Conservation (phyloP, 2,329 filamentous ascomycete genomes). For the Pseudogymnoascus sp. region DNA sequence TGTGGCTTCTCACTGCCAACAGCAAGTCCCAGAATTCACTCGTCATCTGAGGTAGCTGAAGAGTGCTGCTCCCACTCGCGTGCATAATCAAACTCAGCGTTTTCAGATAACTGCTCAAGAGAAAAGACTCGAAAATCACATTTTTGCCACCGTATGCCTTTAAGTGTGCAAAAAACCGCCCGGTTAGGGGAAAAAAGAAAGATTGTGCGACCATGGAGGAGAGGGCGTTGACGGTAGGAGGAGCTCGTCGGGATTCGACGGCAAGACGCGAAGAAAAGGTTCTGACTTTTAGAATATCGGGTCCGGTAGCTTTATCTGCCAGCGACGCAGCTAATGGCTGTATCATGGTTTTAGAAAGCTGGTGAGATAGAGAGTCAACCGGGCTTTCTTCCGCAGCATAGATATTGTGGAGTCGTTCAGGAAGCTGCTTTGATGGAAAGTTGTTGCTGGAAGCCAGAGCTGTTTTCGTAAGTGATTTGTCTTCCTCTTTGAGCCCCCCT, state of each 20-base stretch:
- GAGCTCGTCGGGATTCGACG: slow-evolving; percentile 49
- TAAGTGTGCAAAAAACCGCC: slow-evolving; percentile 63
- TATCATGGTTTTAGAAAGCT: slow-evolving; percentile 65
- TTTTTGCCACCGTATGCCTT: slow-evolving; percentile 48
- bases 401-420: slow-evolving; percentile 63
- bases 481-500: slow-evolving; percentile 58
- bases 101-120: slow-evolving; percentile 75
- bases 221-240: slow-evolving; percentile 66
- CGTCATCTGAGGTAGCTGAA: slow-evolving; percentile 72
- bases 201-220: slow-evolving; percentile 65
- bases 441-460: slow-evolving; percentile 38
- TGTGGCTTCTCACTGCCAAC: slow-evolving; percentile 57
- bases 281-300: slow-evolving; percentile 78
- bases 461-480: slow-evolving; percentile 27
- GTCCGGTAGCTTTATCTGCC: slow-evolving; percentile 71
- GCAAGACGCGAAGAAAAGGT: slow-evolving; percentile 77
- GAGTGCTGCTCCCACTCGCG: slow-evolving; percentile 71
- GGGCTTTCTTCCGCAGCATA: slow-evolving; percentile 45
- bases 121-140: slow-evolving; percentile 64
- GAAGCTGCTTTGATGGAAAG: slow-evolving; percentile 78
- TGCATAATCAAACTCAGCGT: slow-evolving; percentile 79
- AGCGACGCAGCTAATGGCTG: slow-evolving; percentile 74
- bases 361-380: slow-evolving; percentile 60
- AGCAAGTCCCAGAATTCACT: slow-evolving; percentile 79
- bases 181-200: slow-evolving; percentile 83